These are phyloP conservation scores for Backusella australiensis DNA, from an alignment of 192 early-diverging fungal species.

Conservation along the genomic window DNA sequence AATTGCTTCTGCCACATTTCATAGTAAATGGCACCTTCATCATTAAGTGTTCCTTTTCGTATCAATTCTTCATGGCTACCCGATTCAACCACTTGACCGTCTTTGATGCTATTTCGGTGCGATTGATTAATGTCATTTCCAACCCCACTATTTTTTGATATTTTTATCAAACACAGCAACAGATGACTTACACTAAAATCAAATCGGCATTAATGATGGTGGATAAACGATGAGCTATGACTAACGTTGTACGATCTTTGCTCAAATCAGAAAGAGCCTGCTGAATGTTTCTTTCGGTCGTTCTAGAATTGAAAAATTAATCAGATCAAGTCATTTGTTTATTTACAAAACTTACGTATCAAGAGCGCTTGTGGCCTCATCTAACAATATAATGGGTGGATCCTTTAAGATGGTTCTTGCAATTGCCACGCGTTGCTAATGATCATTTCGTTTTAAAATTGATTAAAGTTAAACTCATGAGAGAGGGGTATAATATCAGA, in stretches of 20 bases:
- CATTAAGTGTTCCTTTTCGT: constrained; percentile 32
- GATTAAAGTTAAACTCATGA: neutral
- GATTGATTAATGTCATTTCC: neutral
- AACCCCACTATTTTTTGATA: neutral
- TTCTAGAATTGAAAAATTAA: constrained; percentile 23
- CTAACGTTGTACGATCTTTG: constrained; percentile 79
- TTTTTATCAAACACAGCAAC: neutral
- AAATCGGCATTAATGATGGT: constrained; percentile 84
- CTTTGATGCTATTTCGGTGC: constrained; percentile 51
- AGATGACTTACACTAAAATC: constrained; percentile 63
- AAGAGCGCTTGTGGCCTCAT: constrained; percentile 89
- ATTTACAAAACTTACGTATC: constrained; percentile 66
- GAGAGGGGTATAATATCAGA: neutral
- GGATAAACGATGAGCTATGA: constrained; percentile 82
- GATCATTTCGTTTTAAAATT: constrained; percentile 14
- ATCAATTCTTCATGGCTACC: constrained; percentile 83
- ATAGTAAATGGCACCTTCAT: constrained; percentile 70
- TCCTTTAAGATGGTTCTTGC: constrained; percentile 79
- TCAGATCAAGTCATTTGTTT: constrained; percentile 58
- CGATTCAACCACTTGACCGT: constrained; percentile 77
- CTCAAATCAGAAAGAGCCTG: constrained; percentile 74
- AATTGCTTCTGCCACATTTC: constrained; percentile 94
- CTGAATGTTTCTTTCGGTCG: constrained; percentile 78
- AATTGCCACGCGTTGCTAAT: constrained; percentile 82
- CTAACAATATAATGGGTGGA: constrained; percentile 66